phyloP scores from a whole-genome alignment of 768 basidiomycete genomes.

The Cubamyces lactineus region DNA sequence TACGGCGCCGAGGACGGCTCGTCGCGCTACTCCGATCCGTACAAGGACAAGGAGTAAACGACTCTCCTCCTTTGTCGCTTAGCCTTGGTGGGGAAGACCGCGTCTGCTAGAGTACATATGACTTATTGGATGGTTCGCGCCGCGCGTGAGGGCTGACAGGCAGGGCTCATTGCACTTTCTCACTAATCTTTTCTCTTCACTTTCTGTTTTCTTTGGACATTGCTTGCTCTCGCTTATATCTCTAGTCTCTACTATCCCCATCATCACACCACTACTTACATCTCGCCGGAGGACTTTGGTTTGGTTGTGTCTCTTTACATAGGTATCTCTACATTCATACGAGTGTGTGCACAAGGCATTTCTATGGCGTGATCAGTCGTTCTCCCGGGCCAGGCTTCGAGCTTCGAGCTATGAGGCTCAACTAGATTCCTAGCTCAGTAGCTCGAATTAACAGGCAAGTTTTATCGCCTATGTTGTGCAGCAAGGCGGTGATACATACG shows the following conservation, averaged over 20 bases:
- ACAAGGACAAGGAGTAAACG: conserved; percentile 20
- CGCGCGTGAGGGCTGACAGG: conserved; percentile 1
- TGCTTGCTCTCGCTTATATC: conserved; percentile 3
- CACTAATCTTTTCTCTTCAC: neutral
- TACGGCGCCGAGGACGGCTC: conserved; percentile 25
- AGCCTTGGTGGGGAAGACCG: too few species aligned
- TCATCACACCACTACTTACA: neutral
- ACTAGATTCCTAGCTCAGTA: too few species aligned
- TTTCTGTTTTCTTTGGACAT: neutral
- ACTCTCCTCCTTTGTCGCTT: neutral
- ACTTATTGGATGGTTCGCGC: neutral
- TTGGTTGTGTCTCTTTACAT: neutral
- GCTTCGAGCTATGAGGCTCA: neutral
- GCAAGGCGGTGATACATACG: too few species aligned
- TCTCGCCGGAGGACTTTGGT: conserved; percentile 4
- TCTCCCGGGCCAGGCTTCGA: too few species aligned
- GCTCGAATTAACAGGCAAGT: too few species aligned
- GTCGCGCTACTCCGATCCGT: conserved; percentile 26
- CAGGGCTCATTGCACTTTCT: neutral
- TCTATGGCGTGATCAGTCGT: neutral
- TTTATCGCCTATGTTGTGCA: too few species aligned
- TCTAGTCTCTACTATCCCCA: conserved; percentile 1
- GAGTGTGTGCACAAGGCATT: conserved; percentile 1
- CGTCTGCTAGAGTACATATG: neutral
- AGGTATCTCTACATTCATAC: neutral